These are phyloP conservation scores for Astrephomene gubernaculifera DNA, from an alignment of 139 green algal species.

Conservation along the genomic window DNA sequence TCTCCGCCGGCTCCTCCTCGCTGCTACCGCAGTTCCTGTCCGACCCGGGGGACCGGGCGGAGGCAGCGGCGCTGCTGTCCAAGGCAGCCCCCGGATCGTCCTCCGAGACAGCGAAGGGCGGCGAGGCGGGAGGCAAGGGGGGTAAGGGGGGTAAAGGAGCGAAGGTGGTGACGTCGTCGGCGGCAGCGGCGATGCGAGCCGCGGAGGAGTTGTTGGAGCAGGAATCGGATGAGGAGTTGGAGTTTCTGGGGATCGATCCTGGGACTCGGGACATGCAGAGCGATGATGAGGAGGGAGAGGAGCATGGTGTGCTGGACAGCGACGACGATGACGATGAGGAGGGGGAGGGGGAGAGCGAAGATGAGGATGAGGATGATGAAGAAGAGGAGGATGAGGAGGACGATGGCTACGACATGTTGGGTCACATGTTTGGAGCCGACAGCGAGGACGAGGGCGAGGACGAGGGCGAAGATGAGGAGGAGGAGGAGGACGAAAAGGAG, in stretches of 20 bases:
- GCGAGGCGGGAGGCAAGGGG: too few species aligned
- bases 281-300: background rate
- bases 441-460: conserved; percentile 5
- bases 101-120: too few species aligned
- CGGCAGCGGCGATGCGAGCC: background rate
- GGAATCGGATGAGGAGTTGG: conserved; percentile 37
- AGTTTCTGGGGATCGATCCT: conserved; percentile 23
- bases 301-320: background rate
- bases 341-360: background rate
- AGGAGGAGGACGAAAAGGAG: background rate
- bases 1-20: background rate
- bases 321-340: background rate
- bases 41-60: background rate
- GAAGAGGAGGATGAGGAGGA: conserved; percentile 14
- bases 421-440: background rate
- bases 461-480: background rate
- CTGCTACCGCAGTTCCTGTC: conserved; percentile 26
- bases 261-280: background rate
- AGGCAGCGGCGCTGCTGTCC: conserved; percentile 4
- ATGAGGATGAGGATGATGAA: background rate
- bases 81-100: background rate
- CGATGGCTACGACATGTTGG: too few species aligned
- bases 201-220: conserved; percentile 7
- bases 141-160: background rate
- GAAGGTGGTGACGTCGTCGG: background rate